phyloP scores from a whole-genome alignment of 1,284 basidiomycete genomes.

The Papiliotrema terrestris region DNA sequence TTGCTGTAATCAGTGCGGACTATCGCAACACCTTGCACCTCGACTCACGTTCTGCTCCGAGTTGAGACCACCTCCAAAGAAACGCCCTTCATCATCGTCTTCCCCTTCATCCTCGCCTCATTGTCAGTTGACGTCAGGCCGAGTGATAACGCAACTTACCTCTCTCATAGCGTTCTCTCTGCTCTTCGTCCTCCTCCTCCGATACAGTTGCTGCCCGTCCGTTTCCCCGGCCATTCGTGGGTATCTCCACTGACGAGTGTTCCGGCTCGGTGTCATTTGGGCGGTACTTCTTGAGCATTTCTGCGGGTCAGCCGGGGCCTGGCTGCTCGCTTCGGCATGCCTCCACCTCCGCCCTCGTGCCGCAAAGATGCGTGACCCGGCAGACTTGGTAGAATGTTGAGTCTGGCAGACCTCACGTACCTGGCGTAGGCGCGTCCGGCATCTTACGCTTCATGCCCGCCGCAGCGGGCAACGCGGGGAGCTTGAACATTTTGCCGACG shows the following conservation, averaged over 20 bases:
- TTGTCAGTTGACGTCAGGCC: neutral
- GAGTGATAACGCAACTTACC: constrained; percentile 15
- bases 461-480: constrained; percentile 27
- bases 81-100: constrained; percentile 87
- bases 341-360: too few species aligned
- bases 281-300: constrained; percentile 65
- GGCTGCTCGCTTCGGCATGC: too few species aligned
- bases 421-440: constrained; percentile 71
- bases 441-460: constrained; percentile 69
- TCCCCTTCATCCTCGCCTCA: constrained; percentile 74
- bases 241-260: constrained; percentile 6
- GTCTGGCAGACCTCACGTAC: too few species aligned
- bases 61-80: constrained; percentile 88
- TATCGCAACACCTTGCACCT: constrained; percentile 45
- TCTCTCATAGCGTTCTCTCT: constrained; percentile 56
- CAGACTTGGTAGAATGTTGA: neutral
- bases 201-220: constrained; percentile 57
- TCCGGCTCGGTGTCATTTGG: constrained; percentile 22
- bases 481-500: constrained; percentile 48
- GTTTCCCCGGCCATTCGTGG: constrained; percentile 46
- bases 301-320: constrained; percentile 40
- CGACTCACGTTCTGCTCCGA: constrained; percentile 83
- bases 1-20: constrained; percentile 52
- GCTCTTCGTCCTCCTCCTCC: constrained; percentile 49
- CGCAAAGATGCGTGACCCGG: neutral